phyloP scores from a whole-genome alignment of 169 alveolate genomes.

The Eimeria sp. region DNA sequence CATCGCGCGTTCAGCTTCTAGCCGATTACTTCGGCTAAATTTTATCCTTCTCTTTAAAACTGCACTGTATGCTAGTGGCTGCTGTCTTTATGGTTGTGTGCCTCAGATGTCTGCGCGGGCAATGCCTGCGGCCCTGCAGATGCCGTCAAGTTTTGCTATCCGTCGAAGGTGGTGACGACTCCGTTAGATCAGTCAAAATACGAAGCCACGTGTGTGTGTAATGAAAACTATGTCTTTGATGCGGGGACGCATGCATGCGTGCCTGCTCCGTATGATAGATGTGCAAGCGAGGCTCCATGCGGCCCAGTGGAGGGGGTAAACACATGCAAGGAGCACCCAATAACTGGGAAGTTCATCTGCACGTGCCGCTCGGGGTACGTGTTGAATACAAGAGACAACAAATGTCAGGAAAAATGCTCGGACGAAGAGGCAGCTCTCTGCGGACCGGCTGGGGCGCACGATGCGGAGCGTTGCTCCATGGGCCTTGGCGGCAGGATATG shows the following conservation, averaged over 20 bases:
- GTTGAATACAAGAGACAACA: slow-evolving; percentile 39
- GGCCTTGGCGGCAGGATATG: slow-evolving; percentile 60
- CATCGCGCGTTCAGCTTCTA: not conserved
- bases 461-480: slow-evolving; percentile 44
- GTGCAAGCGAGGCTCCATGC: slow-evolving; percentile 37
- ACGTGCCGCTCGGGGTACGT: slow-evolving; percentile 43
- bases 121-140: slow-evolving; percentile 58
- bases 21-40: not conserved
- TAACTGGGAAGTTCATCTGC: slow-evolving; percentile 63
- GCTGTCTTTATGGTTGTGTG: not conserved
- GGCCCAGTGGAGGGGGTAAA: slow-evolving; percentile 54
- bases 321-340: slow-evolving; percentile 53
- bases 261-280: slow-evolving; percentile 33
- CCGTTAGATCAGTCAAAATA: slow-evolving; percentile 22
- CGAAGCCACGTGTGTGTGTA: slow-evolving; percentile 62
- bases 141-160: slow-evolving; percentile 69
- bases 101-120: slow-evolving; percentile 39
- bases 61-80: slow-evolving; percentile 3
- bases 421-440: slow-evolving; percentile 72
- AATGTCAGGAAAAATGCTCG: slow-evolving; percentile 49
- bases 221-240: not conserved
- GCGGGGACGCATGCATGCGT: slow-evolving; percentile 15
- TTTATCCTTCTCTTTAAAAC: slow-evolving; percentile 2
- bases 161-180: slow-evolving; percentile 44
- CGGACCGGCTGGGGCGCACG: slow-evolving; percentile 40